phyloP scores from a whole-genome alignment of 495 filamentous ascomycete genomes.

The Amniculicola lignicola region DNA sequence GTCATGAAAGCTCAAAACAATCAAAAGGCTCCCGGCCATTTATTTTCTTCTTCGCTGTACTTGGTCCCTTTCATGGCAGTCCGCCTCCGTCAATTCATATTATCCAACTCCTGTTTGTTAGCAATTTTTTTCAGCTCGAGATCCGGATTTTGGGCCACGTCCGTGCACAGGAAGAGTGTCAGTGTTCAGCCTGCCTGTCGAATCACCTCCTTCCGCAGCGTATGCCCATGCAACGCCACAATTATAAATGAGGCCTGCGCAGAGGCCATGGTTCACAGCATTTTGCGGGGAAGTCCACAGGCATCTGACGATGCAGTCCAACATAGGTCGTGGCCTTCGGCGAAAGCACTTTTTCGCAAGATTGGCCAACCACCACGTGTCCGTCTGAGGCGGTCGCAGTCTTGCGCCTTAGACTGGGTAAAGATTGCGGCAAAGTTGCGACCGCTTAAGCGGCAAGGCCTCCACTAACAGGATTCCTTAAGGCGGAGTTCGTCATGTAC shows the following conservation, averaged over 20 bases:
- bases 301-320: no score
- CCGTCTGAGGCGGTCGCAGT: not conserved
- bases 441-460: slow-evolving; percentile 2
- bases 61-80: not conserved
- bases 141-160: not conserved
- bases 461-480: not conserved
- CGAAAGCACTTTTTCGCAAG: not conserved
- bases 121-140: no score
- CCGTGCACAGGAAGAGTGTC: not conserved
- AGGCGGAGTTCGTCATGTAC: not conserved
- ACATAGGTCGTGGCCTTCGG: no score
- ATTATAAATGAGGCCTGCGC: slow-evolving; percentile 4
- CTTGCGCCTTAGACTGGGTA: not conserved
- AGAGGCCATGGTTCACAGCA: slow-evolving; percentile 20
- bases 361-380: not conserved
- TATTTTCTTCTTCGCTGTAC: no score
- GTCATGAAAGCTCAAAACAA: no score
- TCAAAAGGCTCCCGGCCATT: no score
- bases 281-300: slow-evolving; percentile 11
- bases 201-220: not conserved
- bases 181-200: not conserved
- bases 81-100: not conserved
- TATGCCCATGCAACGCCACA: not conserved
- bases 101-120: no score
- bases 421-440: not conserved